Evolutionary conservation across 1,284 basidiomycete genomes (phyloP).

Genomic region (Phylloporus sp.): DNA sequence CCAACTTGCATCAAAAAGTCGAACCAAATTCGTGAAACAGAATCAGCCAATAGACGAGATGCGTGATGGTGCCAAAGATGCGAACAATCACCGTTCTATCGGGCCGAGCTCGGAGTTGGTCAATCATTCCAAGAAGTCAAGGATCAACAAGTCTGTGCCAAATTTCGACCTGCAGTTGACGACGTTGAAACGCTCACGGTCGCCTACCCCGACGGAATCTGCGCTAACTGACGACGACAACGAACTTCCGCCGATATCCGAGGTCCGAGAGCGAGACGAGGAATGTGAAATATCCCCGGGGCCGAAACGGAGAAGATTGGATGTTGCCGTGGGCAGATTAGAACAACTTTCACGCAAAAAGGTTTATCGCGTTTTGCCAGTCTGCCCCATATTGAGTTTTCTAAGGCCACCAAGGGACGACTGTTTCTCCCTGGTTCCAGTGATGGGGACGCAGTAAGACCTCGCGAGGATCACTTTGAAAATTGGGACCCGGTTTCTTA

Average conservation of each 20-base stretch:
- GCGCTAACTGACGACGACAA: conserved; percentile 42
- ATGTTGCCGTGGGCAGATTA: background rate
- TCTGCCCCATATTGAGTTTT: conserved; percentile 17
- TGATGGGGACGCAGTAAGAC: conserved; percentile 15
- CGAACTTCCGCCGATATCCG: conserved; percentile 50
- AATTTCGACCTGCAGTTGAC: conserved; percentile 60
- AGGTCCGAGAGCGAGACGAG: conserved; percentile 33
- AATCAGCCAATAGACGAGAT: conserved; percentile 49
- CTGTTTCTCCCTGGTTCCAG: conserved; percentile 25
- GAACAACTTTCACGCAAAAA: conserved; percentile 10
- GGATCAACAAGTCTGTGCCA: conserved; percentile 41
- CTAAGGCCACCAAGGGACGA: conserved; percentile 3
- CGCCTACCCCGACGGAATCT: conserved; percentile 18
- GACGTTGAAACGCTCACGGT: conserved; percentile 44
- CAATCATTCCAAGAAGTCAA: conserved; percentile 11
- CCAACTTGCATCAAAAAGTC: conserved; percentile 1
- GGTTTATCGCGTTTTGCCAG: conserved; percentile 20
- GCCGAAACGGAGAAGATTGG: conserved; percentile 25
- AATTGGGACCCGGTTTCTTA: background rate
- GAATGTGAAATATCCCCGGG: conserved; percentile 11
- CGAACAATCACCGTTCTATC: conserved; percentile 44
- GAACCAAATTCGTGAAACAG: conserved; percentile 24
- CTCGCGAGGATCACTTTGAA: background rate
- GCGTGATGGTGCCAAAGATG: conserved; percentile 49
- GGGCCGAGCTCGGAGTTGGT: conserved; percentile 51